These are phyloP conservation scores for Peterozyma toletana DNA, from an alignment of 805 yeast genomes.

Conservation along the genomic window DNA sequence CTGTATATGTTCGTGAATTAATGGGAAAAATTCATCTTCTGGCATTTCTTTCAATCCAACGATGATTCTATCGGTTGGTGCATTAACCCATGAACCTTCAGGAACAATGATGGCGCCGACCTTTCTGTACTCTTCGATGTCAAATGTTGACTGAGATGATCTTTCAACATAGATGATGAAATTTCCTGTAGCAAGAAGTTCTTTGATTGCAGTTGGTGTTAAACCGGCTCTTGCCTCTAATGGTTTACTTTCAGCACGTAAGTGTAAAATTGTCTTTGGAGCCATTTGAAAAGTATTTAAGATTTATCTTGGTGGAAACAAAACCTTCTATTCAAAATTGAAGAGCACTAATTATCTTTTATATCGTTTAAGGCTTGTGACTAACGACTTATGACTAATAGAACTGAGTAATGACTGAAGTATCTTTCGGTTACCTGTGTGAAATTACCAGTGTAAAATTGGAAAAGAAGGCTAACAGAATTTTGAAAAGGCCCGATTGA, in stretches of 20 bases:
- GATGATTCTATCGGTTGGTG: slow-evolving; percentile 86
- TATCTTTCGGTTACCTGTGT: no score
- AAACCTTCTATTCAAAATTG: no score
- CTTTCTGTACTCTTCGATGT: slow-evolving; percentile 62
- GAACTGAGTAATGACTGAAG: no score
- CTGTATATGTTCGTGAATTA: slow-evolving; percentile 93
- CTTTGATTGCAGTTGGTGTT: slow-evolving; percentile 86
- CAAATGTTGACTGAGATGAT: slow-evolving; percentile 76
- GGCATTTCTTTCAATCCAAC: slow-evolving; percentile 94
- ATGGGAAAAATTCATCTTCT: slow-evolving; percentile 82
- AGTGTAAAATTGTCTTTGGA: slow-evolving; percentile 57
- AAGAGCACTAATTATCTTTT: no score
- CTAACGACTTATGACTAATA: no score
- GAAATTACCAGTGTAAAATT: no score
- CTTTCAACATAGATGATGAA: slow-evolving; percentile 87
- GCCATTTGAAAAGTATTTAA: slow-evolving; percentile 1
- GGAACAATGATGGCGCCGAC: slow-evolving; percentile 89
- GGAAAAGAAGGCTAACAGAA: no score
- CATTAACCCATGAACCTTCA: slow-evolving; percentile 86
- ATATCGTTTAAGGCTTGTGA: no score
- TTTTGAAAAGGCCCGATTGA: no score
- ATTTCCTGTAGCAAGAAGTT: slow-evolving; percentile 71
- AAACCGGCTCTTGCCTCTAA: slow-evolving; percentile 95
- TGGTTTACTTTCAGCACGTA: slow-evolving; percentile 97
- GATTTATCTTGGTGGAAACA: no score